Percentiles rank a stretch among this genome's conserved stretches.
Conservation (phyloP, 75 land plant genomes). For the Adiantum capillusveneris region DNA sequence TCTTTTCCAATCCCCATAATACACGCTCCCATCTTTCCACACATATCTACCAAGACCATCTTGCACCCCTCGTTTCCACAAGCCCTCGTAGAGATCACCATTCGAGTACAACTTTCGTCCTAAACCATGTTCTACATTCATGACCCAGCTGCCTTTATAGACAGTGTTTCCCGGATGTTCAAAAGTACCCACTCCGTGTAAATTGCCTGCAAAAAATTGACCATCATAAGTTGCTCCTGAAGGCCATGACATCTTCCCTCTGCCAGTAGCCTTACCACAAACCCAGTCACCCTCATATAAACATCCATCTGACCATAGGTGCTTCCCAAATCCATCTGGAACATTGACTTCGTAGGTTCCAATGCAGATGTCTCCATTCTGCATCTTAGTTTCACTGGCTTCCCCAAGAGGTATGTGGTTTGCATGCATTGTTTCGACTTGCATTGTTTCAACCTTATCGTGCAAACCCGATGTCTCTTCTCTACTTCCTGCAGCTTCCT, state of each 20-base stretch:
- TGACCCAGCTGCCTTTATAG: constrained; percentile 77
- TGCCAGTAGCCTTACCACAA: constrained; percentile 40
- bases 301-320: constrained; percentile 61
- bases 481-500: too few species aligned
- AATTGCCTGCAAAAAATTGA: constrained; percentile 35
- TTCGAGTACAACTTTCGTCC: constrained; percentile 71
- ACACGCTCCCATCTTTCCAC: constrained; percentile 80
- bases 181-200: constrained; percentile 81
- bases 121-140: constrained; percentile 84
- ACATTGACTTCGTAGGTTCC: constrained; percentile 39
- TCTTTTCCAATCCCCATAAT: constrained; percentile 82
- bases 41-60: constrained; percentile 80
- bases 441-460: too few species aligned
- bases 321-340: constrained; percentile 60
- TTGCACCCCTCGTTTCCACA: constrained; percentile 80
- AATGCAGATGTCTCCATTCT: too few species aligned
- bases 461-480: too few species aligned
- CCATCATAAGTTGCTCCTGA: constrained; percentile 69
- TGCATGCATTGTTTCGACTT: too few species aligned
- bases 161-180: constrained; percentile 38
- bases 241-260: constrained; percentile 50
- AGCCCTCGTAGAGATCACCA: constrained; percentile 92
- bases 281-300: constrained; percentile 73
- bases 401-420: too few species aligned
- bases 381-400: too few species aligned